phyloP scores from a whole-genome alignment of 768 basidiomycete genomes.

The Calocybe indica region DNA sequence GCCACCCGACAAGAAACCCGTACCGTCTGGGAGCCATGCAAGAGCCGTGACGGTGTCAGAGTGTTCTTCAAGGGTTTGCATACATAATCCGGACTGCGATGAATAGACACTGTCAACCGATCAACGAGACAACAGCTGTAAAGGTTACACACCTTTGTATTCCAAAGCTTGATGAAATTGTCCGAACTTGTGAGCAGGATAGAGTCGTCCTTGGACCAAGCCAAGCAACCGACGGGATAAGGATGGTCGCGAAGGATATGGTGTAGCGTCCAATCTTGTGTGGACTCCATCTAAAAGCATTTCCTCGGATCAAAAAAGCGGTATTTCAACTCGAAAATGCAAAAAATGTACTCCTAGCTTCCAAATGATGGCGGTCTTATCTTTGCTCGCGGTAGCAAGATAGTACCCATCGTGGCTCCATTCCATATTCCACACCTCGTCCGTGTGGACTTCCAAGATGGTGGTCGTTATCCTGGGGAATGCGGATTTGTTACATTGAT shows the following conservation, averaged over 20 bases:
- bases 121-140: background rate
- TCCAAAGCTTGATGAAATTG: conserved; percentile 82
- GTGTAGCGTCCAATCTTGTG: conserved; percentile 55
- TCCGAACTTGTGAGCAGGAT: conserved; percentile 83
- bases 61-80: conserved; percentile 65
- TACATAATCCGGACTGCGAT: conserved; percentile 65
- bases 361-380: conserved; percentile 89
- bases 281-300: conserved; percentile 17
- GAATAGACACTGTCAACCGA: conserved; percentile 8
- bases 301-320: conserved; percentile 6
- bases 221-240: conserved; percentile 72
- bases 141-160: conserved; percentile 60
- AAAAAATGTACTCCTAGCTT: conserved; percentile 58
- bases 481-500: conserved; percentile 69
- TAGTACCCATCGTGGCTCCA: conserved; percentile 89
- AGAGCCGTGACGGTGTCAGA: conserved; percentile 81
- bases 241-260: conserved; percentile 69
- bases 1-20: conserved; percentile 85
- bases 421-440: conserved; percentile 94
- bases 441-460: conserved; percentile 77
- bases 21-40: conserved; percentile 83
- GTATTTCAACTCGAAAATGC: conserved; percentile 4
- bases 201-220: conserved; percentile 90
- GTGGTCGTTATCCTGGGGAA: conserved; percentile 88
- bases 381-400: conserved; percentile 85